Percentiles rank a stretch among this genome's conserved stretches.
These are phyloP conservation scores for Euphorbia lathyris DNA, from an alignment of 345 rosid species.

Conservation along the genomic window DNA sequence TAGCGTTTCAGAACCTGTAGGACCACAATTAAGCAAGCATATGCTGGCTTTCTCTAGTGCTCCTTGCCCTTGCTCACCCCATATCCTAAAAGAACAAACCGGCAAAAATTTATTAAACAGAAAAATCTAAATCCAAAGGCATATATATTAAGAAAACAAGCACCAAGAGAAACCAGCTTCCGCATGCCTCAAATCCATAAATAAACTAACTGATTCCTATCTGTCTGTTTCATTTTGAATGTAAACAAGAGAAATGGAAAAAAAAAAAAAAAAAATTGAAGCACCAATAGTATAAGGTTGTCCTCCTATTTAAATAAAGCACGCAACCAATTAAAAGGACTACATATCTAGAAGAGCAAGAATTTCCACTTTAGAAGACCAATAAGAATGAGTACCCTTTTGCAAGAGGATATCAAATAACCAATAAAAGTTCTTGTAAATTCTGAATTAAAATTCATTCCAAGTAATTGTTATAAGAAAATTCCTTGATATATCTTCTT, in stretches of 20 bases:
- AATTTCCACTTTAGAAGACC: not conserved
- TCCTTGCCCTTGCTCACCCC: constrained; percentile 96
- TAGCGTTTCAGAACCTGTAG: constrained; percentile 93
- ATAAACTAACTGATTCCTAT: not conserved
- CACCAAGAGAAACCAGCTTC: too few species aligned
- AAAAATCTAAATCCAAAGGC: not conserved
- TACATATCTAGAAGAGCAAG: not conserved
- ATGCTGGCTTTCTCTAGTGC: constrained; percentile 86
- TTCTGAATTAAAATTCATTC: too few species aligned
- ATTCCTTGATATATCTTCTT: not conserved
- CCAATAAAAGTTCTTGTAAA: not conserved
- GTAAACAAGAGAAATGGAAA: too few species aligned
- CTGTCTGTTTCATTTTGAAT: too few species aligned
- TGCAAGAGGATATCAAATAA: not conserved
- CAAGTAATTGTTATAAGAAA: not conserved
- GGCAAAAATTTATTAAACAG: too few species aligned
- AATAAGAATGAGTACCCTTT: not conserved
- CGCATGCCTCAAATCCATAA: not conserved
- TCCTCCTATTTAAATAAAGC: not conserved
- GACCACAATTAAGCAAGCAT: constrained; percentile 96
- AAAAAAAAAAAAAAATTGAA: too few species aligned
- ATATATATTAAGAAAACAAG: not conserved
- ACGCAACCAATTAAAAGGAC: not conserved
- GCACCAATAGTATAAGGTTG: not conserved
- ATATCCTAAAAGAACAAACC: constrained; percentile 58